Base-by-base conservation (phyloP, 139 green algal genomes). In the Eudorina sp. region DNA sequence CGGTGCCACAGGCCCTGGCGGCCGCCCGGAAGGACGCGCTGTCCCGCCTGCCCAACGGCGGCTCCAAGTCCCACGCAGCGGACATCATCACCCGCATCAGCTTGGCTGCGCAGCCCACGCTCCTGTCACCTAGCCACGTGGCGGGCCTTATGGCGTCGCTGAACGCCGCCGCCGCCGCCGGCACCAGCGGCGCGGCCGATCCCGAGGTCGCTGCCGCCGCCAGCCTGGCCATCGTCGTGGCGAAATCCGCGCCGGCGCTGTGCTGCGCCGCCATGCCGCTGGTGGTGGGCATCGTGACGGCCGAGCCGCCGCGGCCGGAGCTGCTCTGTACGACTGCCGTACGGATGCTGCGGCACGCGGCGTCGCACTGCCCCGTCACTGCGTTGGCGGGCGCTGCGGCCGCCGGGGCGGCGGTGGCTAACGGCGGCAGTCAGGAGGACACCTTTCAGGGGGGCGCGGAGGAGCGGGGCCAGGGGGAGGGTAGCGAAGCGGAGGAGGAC, bases 51-150 rank as follows among this genome's bases (percentile, higher is more conserved):
- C 81, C 81, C 45, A 58, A 58, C 64, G 81, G 81, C 43, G 95
- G 95, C 23, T 92, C 90, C 48, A 90, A 91, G 43, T 92, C 93
- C 31, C 78, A 88, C 14, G 64, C 88, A 11, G 93, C 91, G 31
- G 94, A 96, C 11, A 73, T 95, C 9, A 78, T 92, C 18, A 85
- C 85, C 41, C 73, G 62, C 25, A 92, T 97, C 66, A 86, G 87
- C 29, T 43, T 60, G 31, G 80, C 89, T 43, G 80, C 95, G 18
- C 91, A 88, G 13, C 94, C 91, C 68, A 92, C 69, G 13, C 89
- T 98, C 43, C 69, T 98, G 29, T 45, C 92, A 5, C 85, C 86
- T 7, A 85, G 94, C 51, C 79, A 92, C 43, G 36, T 97, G n/a
- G 40, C 77, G 14, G 94, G 88, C 3, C 86, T 96, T 36, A 11